Conservation (phyloP, 495 filamentous ascomycete genomes). For the Trichocladium antarcticum region DNA sequence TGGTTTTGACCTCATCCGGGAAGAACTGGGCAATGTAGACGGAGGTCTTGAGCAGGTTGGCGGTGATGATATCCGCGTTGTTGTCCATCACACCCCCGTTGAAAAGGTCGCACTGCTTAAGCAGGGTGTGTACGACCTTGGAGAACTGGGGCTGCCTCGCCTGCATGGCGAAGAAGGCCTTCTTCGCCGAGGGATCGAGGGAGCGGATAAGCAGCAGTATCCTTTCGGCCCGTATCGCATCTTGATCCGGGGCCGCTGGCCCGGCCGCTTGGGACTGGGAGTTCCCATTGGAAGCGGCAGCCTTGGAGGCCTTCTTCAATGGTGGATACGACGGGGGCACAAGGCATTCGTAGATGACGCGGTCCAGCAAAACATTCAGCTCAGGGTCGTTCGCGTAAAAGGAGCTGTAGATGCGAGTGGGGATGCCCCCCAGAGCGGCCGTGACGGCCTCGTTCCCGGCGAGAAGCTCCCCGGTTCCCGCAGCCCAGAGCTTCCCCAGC, state of each 20-base stretch:
- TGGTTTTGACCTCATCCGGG: slow-evolving; percentile 56
- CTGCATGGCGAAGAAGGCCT: slow-evolving; percentile 82
- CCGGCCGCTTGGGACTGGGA: slow-evolving; percentile 43
- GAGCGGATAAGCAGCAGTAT: slow-evolving; percentile 70
- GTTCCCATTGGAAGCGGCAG: slow-evolving; percentile 40
- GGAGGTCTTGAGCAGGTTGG: slow-evolving; percentile 53
- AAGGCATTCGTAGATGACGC: slow-evolving; percentile 74
- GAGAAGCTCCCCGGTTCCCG: slow-evolving; percentile 76
- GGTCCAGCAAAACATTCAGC: slow-evolving; percentile 71
- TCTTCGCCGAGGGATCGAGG: slow-evolving; percentile 66
- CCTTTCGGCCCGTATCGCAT: slow-evolving; percentile 76
- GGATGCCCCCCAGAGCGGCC: slow-evolving; percentile 62
- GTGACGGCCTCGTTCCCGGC: slow-evolving; percentile 66
- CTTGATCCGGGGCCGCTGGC: slow-evolving; percentile 49
- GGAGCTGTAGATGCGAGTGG: slow-evolving; percentile 74
- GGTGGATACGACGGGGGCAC: slow-evolving; percentile 71
- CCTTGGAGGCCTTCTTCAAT: slow-evolving; percentile 48
- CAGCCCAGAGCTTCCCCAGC: slow-evolving; percentile 79
- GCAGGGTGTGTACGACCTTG: slow-evolving; percentile 55
- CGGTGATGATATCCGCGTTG: slow-evolving; percentile 55
- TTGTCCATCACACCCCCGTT: slow-evolving; percentile 77
- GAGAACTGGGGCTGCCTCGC: slow-evolving; percentile 58
- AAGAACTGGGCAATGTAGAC: slow-evolving; percentile 60
- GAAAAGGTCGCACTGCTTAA: slow-evolving; percentile 72
- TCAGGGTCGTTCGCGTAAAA: slow-evolving; percentile 86